Evolutionary conservation across 305 asterid species (phyloP).

Genomic region (Fraxinus xanthoxyloides): DNA sequence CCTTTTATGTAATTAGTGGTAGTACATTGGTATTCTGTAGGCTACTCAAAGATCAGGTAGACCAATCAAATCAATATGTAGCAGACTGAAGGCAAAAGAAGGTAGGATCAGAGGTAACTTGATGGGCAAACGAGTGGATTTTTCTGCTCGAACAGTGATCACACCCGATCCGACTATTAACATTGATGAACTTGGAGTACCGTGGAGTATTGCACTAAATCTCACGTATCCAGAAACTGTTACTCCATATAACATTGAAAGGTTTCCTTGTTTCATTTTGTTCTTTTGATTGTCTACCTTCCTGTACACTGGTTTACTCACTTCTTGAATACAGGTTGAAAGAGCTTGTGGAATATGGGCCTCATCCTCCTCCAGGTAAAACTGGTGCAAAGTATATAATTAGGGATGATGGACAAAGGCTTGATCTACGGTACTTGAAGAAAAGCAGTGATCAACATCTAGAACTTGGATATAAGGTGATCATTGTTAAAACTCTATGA

Average conservation of each 20-base stretch:
- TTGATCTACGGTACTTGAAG: slow-evolving; percentile 95
- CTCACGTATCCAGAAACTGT: slow-evolving; percentile 98
- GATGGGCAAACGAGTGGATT: slow-evolving; percentile 99
- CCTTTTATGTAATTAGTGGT: slow-evolving; percentile 19
- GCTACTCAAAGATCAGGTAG: slow-evolving; percentile 98
- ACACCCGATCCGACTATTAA: slow-evolving; percentile 99
- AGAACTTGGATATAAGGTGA: slow-evolving; percentile 92
- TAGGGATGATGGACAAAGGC: slow-evolving; percentile 99
- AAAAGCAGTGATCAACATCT: slow-evolving; percentile 97
- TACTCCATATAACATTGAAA: slow-evolving; percentile 96
- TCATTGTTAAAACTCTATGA: slow-evolving; percentile 1
- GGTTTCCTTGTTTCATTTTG: slow-evolving; percentile 40
- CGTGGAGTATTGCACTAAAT: slow-evolving; percentile 97
- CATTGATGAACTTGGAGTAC: slow-evolving; percentile 96
- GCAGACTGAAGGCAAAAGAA: slow-evolving; percentile 97
- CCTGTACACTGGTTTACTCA: slow-evolving; percentile 15
- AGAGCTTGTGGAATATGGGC: slow-evolving; percentile 97
- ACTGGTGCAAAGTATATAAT: slow-evolving; percentile 98
- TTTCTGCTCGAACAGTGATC: slow-evolving; percentile 96
- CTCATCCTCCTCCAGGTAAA: slow-evolving; percentile 99
- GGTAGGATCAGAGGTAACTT: slow-evolving; percentile 94
- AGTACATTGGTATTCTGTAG: slow-evolving; percentile 32
- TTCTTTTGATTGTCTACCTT: slow-evolving; percentile 1
- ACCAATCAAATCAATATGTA: slow-evolving; percentile 93
- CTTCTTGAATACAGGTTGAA: slow-evolving; percentile 62